Base-by-base conservation (phyloP, 306 rosid genomes). In the Dalbergia cochinchinensis region DNA sequence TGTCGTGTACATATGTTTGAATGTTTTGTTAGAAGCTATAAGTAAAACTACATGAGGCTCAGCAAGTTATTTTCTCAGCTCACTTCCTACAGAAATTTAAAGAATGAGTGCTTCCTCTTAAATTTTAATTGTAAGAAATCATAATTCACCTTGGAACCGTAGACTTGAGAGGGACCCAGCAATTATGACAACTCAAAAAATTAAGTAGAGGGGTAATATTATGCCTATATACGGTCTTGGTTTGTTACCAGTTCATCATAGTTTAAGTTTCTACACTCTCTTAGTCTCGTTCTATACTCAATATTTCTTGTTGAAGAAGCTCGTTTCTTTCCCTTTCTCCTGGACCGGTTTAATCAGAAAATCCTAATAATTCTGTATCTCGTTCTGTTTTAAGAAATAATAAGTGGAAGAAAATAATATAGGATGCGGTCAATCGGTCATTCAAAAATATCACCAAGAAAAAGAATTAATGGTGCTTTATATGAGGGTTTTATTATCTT, bases 391-490 rank as follows among this genome's bases (percentile, higher is more conserved):
- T 4, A 51, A 53, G 66, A 26, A 70, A 39, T 11, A 64, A 53
- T 15, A 6, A 39, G 4, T 31, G 22, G 59, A 7, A 35, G 39
- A 76, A 33, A 59, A 14, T 74, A 59, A 14, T 74, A 13, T 10
- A 47, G 14, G 13, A 9, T 4, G 53, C 12, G 3, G 41, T 1
- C 7, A 37, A 4, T 4, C 41, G 7, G 0, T 37, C 10, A 72
- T 31, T 57, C 53, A 44, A 26, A 65, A 57, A 58, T 19, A 73
- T 73, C 41, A 31, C 14, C 41, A 58, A 2, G 12, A 8, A 73
- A 80, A 64, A 33, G 68, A 54, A 80, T 50, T 12, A 39, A n/a
- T 34, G 34, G 59, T 31, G 16, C 13, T 8, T 47, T 39, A 45
- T 72, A 22, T 41, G 63, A n/a, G n/a, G n/a, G n/a, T n/a, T n/a